phyloP scores from a whole-genome alignment of 768 basidiomycete genomes.

The Gymnopilus dilepis region DNA sequence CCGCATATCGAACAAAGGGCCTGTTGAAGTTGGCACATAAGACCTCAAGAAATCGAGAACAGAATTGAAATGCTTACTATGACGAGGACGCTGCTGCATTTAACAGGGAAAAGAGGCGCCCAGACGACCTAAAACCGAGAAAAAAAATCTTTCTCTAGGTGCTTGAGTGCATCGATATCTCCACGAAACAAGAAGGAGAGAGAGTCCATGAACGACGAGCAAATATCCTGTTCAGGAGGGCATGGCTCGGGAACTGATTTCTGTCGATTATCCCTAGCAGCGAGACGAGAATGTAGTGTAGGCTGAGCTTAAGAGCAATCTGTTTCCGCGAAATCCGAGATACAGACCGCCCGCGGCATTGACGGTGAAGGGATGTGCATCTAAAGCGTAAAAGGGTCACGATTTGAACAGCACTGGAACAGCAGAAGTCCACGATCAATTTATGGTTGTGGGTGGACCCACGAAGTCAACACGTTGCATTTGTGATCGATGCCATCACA shows the following conservation, averaged over 20 bases:
- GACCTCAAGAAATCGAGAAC: neutral
- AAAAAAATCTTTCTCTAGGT: neutral
- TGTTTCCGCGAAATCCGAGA: neutral
- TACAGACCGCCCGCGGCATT: neutral
- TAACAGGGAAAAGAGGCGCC: neutral
- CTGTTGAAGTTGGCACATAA: slow-evolving; percentile 3
- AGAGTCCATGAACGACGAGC: neutral
- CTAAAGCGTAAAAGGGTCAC: neutral
- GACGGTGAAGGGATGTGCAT: neutral
- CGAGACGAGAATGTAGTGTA: neutral
- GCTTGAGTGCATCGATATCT: neutral
- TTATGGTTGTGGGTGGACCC: neutral
- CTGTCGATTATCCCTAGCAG: neutral
- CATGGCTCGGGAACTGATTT: slow-evolving; percentile 1
- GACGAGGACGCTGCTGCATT: neutral
- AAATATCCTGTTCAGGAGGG: neutral
- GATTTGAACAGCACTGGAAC: neutral
- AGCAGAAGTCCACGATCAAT: neutral
- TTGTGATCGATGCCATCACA: slow-evolving; percentile 1
- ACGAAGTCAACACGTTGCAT: neutral
- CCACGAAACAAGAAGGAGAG: too few relatives aligned
- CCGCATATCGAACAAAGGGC: neutral
- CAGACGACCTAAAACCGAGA: neutral
- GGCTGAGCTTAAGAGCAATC: neutral
- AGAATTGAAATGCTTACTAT: neutral